Conservation (phyloP, 2,329 filamentous ascomycete genomes). For the Lojkania enalia region DNA sequence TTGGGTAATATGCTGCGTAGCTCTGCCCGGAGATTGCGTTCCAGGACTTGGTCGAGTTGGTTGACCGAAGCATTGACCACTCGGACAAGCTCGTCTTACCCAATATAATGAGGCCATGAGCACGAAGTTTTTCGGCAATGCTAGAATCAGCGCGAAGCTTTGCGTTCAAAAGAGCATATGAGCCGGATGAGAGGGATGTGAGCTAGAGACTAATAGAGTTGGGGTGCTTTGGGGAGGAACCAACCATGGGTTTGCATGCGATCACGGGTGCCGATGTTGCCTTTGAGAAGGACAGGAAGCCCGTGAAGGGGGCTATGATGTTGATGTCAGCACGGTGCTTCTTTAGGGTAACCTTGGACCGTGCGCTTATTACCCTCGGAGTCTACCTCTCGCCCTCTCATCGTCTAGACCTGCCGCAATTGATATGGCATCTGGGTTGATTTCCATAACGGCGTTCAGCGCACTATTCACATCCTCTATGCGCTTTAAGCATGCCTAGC, state of each 20-base stretch:
- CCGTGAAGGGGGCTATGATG: conserved; percentile 57
- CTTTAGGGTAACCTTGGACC: too few relatives aligned
- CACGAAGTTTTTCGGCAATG: conserved; percentile 60
- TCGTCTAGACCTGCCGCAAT: conserved; percentile 51
- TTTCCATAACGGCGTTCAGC: conserved; percentile 54
- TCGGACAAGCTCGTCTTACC: conserved; percentile 65
- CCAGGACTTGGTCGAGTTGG: conserved; percentile 62
- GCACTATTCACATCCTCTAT: background rate
- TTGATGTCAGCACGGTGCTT: too few relatives aligned
- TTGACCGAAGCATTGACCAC: conserved; percentile 62
- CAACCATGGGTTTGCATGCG: conserved; percentile 72
- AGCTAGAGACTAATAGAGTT: too few relatives aligned
- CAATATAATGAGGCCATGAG: conserved; percentile 62
- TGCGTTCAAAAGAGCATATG: too few relatives aligned
- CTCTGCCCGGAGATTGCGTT: conserved; percentile 63
- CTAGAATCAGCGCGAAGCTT: too few relatives aligned
- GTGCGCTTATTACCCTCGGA: too few relatives aligned
- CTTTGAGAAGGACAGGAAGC: conserved; percentile 65
- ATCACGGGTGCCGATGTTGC: conserved; percentile 61
- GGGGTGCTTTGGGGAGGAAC: too few relatives aligned
- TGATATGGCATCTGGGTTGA: conserved; percentile 55
- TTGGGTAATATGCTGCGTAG: conserved; percentile 59
- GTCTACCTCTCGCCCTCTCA: too few relatives aligned
- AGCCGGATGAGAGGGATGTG: too few relatives aligned
- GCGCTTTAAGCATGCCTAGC: too few relatives aligned